Conservation (phyloP, 306 rosid species). For the Vachellia pachyceras region DNA sequence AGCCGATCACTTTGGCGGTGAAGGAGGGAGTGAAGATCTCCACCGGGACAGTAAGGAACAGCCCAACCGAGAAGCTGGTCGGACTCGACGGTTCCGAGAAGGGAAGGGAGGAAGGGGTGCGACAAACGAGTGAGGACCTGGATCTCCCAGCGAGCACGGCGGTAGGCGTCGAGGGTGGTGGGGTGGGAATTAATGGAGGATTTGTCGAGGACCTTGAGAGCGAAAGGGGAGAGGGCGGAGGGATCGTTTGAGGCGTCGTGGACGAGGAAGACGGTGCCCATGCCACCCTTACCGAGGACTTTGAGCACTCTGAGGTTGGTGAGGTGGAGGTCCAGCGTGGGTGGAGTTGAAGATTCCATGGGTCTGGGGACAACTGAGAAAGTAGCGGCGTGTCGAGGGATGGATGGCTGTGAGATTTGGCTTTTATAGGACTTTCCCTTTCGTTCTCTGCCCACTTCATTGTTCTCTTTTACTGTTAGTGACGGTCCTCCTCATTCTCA, state of each 20-base stretch:
- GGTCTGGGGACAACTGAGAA: background rate
- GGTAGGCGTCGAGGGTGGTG: conserved; percentile 70
- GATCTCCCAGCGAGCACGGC: conserved; percentile 91
- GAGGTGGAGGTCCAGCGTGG: conserved; percentile 57
- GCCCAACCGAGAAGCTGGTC: conserved; percentile 73
- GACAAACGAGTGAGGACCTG: conserved; percentile 68
- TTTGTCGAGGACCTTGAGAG: conserved; percentile 83
- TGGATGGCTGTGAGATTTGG: conserved; percentile 33
- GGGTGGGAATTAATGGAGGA: conserved; percentile 39
- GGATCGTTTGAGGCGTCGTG: conserved; percentile 47
- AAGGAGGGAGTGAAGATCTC: conserved; percentile 87
- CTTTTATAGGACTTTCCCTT: conserved; percentile 39
- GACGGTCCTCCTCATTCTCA: no score
- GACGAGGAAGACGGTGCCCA: conserved; percentile 94
- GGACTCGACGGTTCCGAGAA: conserved; percentile 61
- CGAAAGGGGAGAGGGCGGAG: conserved; percentile 48
- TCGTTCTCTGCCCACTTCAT: background rate
- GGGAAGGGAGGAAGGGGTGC: conserved; percentile 71
- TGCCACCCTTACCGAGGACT: conserved; percentile 87
- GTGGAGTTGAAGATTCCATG: conserved; percentile 54
- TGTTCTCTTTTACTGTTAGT: no score
- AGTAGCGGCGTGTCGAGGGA: background rate
- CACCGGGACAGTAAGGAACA: conserved; percentile 90
- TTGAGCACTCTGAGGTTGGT: conserved; percentile 65
- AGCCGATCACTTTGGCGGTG: conserved; percentile 77